Conservation (phyloP, 306 rosid genomes). For the Alnus rubra region DNA sequence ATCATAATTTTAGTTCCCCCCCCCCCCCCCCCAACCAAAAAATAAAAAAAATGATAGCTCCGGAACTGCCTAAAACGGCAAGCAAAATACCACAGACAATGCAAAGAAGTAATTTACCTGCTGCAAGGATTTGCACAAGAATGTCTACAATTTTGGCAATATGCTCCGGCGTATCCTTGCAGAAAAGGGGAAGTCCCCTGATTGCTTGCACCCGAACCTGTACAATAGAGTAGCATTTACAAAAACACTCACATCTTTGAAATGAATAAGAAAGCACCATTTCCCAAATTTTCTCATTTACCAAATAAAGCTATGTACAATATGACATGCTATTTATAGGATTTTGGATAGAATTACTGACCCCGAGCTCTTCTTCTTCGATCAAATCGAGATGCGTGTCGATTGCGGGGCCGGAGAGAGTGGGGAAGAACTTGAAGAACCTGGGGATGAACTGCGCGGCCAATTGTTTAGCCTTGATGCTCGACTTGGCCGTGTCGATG, state of each 20-base stretch:
- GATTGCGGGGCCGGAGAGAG: constrained; percentile 71
- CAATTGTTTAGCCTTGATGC: constrained; percentile 89
- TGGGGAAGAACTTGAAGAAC: constrained; percentile 90
- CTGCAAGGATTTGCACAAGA: constrained; percentile 83
- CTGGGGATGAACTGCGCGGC: constrained; percentile 96
- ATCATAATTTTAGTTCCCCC: background rate
- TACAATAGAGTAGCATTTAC: constrained; percentile 16
- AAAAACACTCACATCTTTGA: background rate
- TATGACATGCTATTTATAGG: background rate
- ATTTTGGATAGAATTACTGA: constrained; percentile 32
- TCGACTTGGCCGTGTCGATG: constrained; percentile 79
- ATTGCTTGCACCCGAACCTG: constrained; percentile 99
- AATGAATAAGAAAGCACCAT: constrained; percentile 3
- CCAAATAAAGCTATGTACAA: background rate
- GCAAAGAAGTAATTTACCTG: constrained; percentile 50
- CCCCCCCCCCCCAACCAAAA: background rate
- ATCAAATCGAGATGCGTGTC: constrained; percentile 84
- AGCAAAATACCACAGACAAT: background rate
- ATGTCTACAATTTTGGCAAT: constrained; percentile 88
- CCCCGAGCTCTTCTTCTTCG: constrained; percentile 96
- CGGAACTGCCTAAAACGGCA: background rate
- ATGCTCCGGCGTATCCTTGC: constrained; percentile 92
- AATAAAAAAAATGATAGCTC: background rate
- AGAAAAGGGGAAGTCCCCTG: constrained; percentile 97
- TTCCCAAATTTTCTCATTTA: constrained; percentile 15